Base-by-base conservation (phyloP, 2,329 filamentous ascomycete species). In the Sphaerulina vaccinii region DNA sequence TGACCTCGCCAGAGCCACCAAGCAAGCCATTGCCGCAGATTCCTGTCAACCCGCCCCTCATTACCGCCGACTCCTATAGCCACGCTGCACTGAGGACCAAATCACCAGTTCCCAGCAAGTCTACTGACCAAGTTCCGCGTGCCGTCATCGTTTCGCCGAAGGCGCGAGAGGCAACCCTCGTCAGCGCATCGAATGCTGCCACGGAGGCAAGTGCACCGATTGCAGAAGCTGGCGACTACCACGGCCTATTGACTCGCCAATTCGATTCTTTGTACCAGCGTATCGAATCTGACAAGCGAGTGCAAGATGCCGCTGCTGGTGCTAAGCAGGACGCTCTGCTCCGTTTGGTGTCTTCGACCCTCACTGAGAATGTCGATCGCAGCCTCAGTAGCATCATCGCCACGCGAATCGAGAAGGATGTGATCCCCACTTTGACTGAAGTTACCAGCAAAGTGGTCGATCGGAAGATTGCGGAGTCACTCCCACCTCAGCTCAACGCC, bases 381-480 rank as follows among this genome's bases (percentile, higher is more conserved):
- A 88, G 88, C 18, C 79, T 96, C 32, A 79, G 84, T 55, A 84
- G 83, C 55, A 88, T 95, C 60, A 85, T 96, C 44, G 81, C 83
- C 40, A 79, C 84, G 41, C 87, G 87, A 68, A 88, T 96, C 59
- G 81, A 88, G 55, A 79, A 84, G 49, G 79, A 84, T 11, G 82
- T 96, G 38, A 76, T 96, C 46, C 92, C 93, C 9, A 78, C 84
- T 24, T 75, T 97, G 51, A 80, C 84, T 35, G 79, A 84, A 45
- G 77, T 85, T 36, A 83, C 88, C 11, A 78, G 82, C 38, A 81
- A 83, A 55, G 80, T 85, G 3, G 78, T 96, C 22, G 81, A 86
- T 49, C 85, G 87, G 56, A 84, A 88, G 66, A 76, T 97, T 19
- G 79, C 82, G 50, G 78, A 81, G 57, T 83, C 83, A 55, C 73